Percentiles rank a stretch among this genome's conserved stretches.
Conservation (phyloP, 306 rosid genomes). For the Fragaria vesca region DNA sequence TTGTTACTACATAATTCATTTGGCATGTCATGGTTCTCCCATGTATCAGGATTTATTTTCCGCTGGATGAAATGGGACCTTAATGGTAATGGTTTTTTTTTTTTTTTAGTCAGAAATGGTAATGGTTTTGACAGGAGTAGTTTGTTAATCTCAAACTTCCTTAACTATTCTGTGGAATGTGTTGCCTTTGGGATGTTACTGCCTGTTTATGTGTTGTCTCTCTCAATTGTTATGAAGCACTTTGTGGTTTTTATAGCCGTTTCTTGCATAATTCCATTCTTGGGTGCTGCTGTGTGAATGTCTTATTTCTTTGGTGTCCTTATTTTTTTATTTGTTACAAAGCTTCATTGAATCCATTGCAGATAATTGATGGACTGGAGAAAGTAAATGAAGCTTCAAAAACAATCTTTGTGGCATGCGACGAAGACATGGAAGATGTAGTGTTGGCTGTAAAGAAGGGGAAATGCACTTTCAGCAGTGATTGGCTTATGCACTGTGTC, state of each 20-base stretch:
- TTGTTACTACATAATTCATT: not conserved
- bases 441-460: constrained; percentile 65
- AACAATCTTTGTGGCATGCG: constrained; percentile 66
- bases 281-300: not conserved
- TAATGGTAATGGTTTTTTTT: not conserved
- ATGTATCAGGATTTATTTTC: not conserved
- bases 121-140: not conserved
- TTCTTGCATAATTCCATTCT: not conserved
- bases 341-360: not conserved
- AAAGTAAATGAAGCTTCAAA: constrained; percentile 48
- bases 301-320: not conserved
- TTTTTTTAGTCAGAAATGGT: too few species aligned
- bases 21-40: not conserved
- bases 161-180: not conserved
- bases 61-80: not conserved
- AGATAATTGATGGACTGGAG: constrained; percentile 49
- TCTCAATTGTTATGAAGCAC: not conserved
- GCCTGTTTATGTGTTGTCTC: not conserved
- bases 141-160: not conserved
- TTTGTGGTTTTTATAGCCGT: not conserved
- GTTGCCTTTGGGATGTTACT: not conserved
- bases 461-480: constrained; percentile 64
- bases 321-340: not conserved
- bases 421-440: constrained; percentile 77
- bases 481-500: constrained; percentile 87